Conservation (phyloP, 192 early-diverging fungal genomes). For the Backusella macrospora region DNA sequence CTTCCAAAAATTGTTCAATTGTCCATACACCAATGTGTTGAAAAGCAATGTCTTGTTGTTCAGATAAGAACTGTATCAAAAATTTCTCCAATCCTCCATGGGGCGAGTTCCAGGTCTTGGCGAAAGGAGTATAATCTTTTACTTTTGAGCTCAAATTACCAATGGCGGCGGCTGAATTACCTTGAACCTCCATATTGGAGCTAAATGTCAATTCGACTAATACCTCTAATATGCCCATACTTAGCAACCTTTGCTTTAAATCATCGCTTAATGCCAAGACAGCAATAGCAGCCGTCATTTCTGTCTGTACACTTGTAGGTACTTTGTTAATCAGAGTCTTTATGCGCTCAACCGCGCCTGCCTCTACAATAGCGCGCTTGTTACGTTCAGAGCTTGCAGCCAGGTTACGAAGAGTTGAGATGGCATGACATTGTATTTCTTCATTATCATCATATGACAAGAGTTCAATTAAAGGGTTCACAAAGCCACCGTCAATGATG, state of each 20-base stretch:
- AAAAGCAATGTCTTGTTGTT: slow-evolving; percentile 67
- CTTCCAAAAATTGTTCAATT: slow-evolving; percentile 77
- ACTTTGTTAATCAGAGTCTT: slow-evolving; percentile 57
- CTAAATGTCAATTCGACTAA: slow-evolving; percentile 67
- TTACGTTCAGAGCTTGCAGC: slow-evolving; percentile 79
- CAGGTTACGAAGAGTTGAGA: slow-evolving; percentile 82
- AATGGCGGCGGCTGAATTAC: slow-evolving; percentile 78
- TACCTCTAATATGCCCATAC: slow-evolving; percentile 64
- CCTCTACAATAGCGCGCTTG: slow-evolving; percentile 73
- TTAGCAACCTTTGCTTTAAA: slow-evolving; percentile 67
- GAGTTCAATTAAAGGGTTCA: slow-evolving; percentile 67
- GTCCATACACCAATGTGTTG: slow-evolving; percentile 88
- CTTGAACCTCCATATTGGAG: slow-evolving; percentile 68
- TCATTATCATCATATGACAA: slow-evolving; percentile 70
- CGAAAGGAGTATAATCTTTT: slow-evolving; percentile 66
- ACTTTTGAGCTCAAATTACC: slow-evolving; percentile 70
- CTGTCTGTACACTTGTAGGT: slow-evolving; percentile 67
- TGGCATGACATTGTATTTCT: slow-evolving; percentile 86
- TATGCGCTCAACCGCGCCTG: slow-evolving; percentile 78
- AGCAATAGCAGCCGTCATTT: slow-evolving; percentile 85
- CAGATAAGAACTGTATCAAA: slow-evolving; percentile 66
- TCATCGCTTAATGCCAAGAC: slow-evolving; percentile 79
- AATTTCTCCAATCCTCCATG: slow-evolving; percentile 71
- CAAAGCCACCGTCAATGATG: slow-evolving; percentile 78
- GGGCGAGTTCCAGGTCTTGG: slow-evolving; percentile 67